Base-by-base conservation (phyloP, 305 asterid species). In the Fraxinus xanthoxyloides region DNA sequence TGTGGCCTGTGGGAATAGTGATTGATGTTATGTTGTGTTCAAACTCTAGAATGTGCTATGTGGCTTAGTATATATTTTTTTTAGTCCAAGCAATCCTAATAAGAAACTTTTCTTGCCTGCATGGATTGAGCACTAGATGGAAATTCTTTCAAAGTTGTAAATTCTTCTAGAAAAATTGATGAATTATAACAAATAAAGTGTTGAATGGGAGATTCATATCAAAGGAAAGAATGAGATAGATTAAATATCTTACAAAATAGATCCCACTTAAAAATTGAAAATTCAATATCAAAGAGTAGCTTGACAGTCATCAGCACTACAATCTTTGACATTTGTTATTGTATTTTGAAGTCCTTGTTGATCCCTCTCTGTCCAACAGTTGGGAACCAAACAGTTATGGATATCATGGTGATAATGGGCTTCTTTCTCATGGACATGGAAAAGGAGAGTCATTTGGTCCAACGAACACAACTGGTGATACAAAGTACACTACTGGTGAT, bases 331-430 rank as follows among this genome's bases (percentile, higher is more conserved):
- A 30, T 32, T 81, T 79, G 59, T 13, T 56, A 63, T 79, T 80
- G 40, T 19, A 59, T 86, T 81, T 34, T 80, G 78, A 80, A 51
- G 70, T 76, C 63, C 32, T 75, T 61, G 56, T 61, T 77, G 77
- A 36, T 80, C 76, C 65, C 85, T 84, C 77, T 85, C 5, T 46
- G 36, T 84, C 61, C 79, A 67, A 81, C 92, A 96, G 99, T 67
- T 96, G 97, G 98, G 98, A 94, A 83, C 86, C 95, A 74, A 93
- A 94, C 88, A 96, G 97, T 86, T 93, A 84, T 24, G 99, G 99
- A 76, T 96, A 96, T 90, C 98, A 91, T 84, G 99, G 98, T 38
- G 98, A 92, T 83, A 97, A 94, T 84, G 98, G 98, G 26, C 85
- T 88, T 73, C 94, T 96, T 72, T 94, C 92, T 82, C 97, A 90